phyloP scores from a whole-genome alignment of 2,329 filamentous ascomycete species.

The Pseudogymnoascus destructans region DNA sequence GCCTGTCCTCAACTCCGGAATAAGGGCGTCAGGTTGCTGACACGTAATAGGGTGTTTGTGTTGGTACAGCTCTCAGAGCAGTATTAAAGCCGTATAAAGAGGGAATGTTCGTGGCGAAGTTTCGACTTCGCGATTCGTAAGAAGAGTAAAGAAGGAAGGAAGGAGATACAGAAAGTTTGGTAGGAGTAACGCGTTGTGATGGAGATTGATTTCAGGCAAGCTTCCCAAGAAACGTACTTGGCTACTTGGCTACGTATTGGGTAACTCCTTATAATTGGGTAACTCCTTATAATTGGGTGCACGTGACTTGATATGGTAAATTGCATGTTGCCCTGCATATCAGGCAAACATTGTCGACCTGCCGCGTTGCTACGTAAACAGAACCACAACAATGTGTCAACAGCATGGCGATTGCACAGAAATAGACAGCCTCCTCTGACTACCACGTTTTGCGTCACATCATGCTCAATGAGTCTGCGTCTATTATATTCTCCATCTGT shows the following conservation, averaged over 20 bases:
- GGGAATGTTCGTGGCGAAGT: conserved; percentile 4
- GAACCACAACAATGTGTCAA: conserved; percentile 2
- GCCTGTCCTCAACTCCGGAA: conserved; percentile 6
- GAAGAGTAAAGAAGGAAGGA: conserved; percentile 8
- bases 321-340: not conserved
- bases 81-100: conserved; percentile 3
- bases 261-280: not conserved
- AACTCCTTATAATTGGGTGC: not conserved
- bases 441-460: not conserved
- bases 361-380: not conserved
- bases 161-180: conserved; percentile 1
- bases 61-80: conserved; percentile 5
- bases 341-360: not conserved
- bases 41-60: conserved; percentile 9
- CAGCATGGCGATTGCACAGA: not conserved
- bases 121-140: not conserved
- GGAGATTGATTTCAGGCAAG: conserved; percentile 8
- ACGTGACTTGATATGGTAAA: not conserved
- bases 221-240: conserved; percentile 6
- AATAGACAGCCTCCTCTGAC: not conserved
- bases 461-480: not conserved
- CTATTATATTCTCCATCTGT: not conserved
- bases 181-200: conserved; percentile 5
- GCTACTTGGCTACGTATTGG: conserved; percentile 9
- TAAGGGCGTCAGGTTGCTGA: conserved; percentile 9